Conservation (phyloP, 352 stramenopile species). For the Phytopythium chamaehyphon region DNA sequence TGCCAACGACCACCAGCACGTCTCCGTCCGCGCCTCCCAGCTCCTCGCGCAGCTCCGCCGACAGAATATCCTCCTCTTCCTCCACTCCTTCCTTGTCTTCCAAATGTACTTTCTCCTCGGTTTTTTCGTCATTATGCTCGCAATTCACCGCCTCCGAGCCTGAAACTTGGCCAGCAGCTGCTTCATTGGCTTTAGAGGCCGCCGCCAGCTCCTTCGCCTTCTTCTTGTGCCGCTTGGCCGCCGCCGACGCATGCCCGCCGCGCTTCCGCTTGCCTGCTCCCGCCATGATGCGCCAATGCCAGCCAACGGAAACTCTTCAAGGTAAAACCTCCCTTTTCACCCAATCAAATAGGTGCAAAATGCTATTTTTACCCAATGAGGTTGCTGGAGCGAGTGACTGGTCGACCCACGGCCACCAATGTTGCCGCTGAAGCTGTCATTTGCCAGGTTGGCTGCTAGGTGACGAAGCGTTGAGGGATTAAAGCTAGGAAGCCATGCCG, state of each 20-base stretch:
- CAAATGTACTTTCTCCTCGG: slow-evolving; percentile 11
- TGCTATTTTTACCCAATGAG: slow-evolving; percentile 15
- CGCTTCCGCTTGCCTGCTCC: slow-evolving; percentile 68
- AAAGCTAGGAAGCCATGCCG: slow-evolving; percentile 70
- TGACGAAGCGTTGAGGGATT: too few relatives aligned
- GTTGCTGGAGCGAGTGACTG: background rate
- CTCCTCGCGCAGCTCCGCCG: slow-evolving; percentile 59
- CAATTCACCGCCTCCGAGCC: too few relatives aligned
- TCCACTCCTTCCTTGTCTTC: slow-evolving; percentile 11
- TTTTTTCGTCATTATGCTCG: slow-evolving; percentile 10
- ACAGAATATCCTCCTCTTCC: slow-evolving; percentile 39
- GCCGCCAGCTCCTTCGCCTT: slow-evolving; percentile 28
- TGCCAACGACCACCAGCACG: slow-evolving; percentile 53
- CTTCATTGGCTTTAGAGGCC: slow-evolving; percentile 7
- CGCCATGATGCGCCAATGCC: slow-evolving; percentile 24
- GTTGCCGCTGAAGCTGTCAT: too few relatives aligned
- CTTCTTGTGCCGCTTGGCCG: slow-evolving; percentile 46
- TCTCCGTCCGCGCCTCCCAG: slow-evolving; percentile 57
- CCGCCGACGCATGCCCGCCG: slow-evolving; percentile 19
- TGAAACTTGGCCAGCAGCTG: slow-evolving; percentile 5
- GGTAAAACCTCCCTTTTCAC: slow-evolving; percentile 12
- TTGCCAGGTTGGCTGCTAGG: too few relatives aligned
- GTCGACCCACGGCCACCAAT: slow-evolving; percentile 17
- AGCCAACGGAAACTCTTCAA: slow-evolving; percentile 12
- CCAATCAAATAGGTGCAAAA: slow-evolving; percentile 19